Conservation (phyloP, 2,329 filamentous ascomycete genomes). For the Talaromyces sp. region DNA sequence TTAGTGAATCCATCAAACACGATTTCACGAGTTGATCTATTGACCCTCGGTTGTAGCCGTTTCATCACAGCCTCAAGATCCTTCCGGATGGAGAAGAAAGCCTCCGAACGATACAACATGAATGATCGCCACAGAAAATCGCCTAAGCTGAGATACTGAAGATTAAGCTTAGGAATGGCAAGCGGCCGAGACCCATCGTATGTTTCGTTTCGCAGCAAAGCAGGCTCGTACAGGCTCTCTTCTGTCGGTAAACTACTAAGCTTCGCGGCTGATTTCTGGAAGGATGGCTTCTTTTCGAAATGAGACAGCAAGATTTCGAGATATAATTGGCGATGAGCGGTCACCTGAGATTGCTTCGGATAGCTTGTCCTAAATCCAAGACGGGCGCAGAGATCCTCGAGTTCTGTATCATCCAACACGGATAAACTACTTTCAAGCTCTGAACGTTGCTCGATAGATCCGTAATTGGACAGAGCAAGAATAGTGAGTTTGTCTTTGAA, state of each 20-base stretch:
- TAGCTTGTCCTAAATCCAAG: constrained; percentile 82
- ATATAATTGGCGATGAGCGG: constrained; percentile 53
- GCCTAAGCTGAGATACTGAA: constrained; percentile 91
- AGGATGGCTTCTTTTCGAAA: constrained; percentile 75
- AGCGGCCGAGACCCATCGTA: constrained; percentile 86
- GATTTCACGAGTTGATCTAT: constrained; percentile 61
- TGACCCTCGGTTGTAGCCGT: constrained; percentile 68
- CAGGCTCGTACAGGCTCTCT: constrained; percentile 69
- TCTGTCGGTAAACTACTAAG: constrained; percentile 83
- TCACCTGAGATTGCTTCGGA: constrained; percentile 65
- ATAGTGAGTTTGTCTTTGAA: constrained; percentile 92
- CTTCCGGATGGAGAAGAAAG: constrained; percentile 89
- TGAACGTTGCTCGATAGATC: constrained; percentile 72
- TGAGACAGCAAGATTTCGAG: constrained; percentile 68
- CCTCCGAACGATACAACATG: constrained; percentile 80
- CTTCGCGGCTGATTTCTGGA: constrained; percentile 71
- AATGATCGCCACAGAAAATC: constrained; percentile 98
- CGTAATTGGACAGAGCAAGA: constrained; percentile 87
- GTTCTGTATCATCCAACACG: constrained; percentile 68
- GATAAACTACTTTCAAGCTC: constrained; percentile 76
- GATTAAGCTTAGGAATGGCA: constrained; percentile 87
- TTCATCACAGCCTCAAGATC: constrained; percentile 82
- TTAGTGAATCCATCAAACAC: constrained; percentile 80
- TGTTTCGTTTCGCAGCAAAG: constrained; percentile 73
- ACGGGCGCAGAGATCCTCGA: constrained; percentile 64